Base-by-base conservation (phyloP, 192 early-diverging fungal species). In the Backusella liffmaniae region DNA sequence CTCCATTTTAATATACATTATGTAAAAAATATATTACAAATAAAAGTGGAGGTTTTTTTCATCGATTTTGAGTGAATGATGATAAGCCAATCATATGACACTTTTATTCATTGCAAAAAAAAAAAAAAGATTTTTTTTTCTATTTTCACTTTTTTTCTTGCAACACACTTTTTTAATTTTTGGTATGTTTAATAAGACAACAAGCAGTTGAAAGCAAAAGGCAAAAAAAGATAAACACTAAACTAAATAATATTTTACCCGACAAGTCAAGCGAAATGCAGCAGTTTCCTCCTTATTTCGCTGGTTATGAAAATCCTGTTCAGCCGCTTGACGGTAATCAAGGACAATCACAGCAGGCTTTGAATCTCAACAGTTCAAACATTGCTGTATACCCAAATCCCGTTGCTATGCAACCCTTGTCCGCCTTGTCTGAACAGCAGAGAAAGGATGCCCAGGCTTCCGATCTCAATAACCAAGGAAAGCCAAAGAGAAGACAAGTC, bases 401-500 rank as follows among this genome's bases (percentile, higher is more conserved):
- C 26, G 53, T 35, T 59, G 34, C 32, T 36, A 73, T 71, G 53
- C 72, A 59, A 37, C 53, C 46, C 21, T 73, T 59, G 29, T 73
- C 72, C n/a, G 39, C 44, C 26, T 42, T 74, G 21, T 18, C 8
- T 46, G 56, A 56, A 7, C 34, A 34, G 35, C 56, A 29, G n/a
- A 59, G 34, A 21, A 80, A 79, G 66, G 83, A 73, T 66, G 79
- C 34, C 21, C 49, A 56, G 13, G n/a, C 10, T 23, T 9, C 41
- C 34, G 23, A 62, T 62, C 21, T 62, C 10, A 62, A 62, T 2
- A 62, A 3, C 4, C 56, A 62, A 62, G 26, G 79, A 74, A 73
- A 85, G 66, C 77, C 82, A 66, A 35, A 83, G 53, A 87, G 94
- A 70, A 86, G 87, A 26, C 95, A 96, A 75, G 95, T 96, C 65